phyloP scores from a whole-genome alignment of 441 rosid species.

The Oxalis stricta region DNA sequence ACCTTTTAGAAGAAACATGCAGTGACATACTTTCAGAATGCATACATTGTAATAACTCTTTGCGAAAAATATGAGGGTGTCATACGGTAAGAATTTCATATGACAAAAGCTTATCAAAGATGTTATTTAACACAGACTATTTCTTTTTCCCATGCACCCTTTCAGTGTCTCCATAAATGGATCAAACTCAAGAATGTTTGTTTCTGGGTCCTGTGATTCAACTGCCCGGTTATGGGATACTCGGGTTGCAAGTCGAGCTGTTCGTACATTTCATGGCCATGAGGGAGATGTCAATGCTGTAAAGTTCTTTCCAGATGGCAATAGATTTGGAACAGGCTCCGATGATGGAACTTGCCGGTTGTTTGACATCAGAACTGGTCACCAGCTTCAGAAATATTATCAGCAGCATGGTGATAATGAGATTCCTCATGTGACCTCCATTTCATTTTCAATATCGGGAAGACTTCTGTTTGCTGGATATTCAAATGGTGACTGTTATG shows the following conservation, averaged over 20 bases:
- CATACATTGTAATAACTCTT: background rate
- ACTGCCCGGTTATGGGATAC: constrained; percentile 95
- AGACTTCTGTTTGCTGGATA: constrained; percentile 90
- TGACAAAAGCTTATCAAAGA: background rate
- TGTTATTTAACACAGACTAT: constrained; percentile 2
- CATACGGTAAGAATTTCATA: background rate
- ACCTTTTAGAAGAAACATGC: too few species aligned
- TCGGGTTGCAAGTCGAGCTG: constrained; percentile 93
- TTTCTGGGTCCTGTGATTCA: constrained; percentile 91
- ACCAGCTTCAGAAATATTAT: constrained; percentile 66
- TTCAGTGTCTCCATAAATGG: constrained; percentile 76
- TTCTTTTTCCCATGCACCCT: constrained; percentile 7
- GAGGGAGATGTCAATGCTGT: constrained; percentile 87
- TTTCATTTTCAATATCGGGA: constrained; percentile 86
- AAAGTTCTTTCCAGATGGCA: constrained; percentile 96
- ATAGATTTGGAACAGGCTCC: constrained; percentile 93
- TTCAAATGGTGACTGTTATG: constrained; percentile 63
- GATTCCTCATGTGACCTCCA: constrained; percentile 51
- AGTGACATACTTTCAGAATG: too few species aligned
- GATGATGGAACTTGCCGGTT: constrained; percentile 94
- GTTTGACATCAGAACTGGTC: constrained; percentile 91
- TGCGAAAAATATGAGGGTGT: constrained; percentile 1
- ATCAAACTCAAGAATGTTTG: constrained; percentile 61
- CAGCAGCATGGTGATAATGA: constrained; percentile 46
- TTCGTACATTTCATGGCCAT: constrained; percentile 79